Percentiles rank a stretch among this genome's conserved stretches.
Evolutionary conservation across 176 grass and related monocot genomes (phyloP).

Genomic region (Saccharum officinarum): DNA sequence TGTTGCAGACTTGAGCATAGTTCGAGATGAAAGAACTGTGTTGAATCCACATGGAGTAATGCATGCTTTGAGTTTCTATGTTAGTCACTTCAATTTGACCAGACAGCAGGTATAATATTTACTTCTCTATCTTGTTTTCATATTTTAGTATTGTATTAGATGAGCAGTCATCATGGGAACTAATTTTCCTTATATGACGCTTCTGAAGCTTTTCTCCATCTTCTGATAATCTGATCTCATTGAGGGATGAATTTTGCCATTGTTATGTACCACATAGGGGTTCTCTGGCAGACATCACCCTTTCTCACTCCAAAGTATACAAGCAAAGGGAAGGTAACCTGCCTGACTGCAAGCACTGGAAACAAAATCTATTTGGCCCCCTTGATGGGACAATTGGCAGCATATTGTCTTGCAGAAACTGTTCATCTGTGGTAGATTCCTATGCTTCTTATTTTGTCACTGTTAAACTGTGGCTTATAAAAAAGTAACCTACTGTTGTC

Average conservation of each 20-base stretch:
- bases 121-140: constrained; percentile 8
- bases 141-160: constrained; percentile 22
- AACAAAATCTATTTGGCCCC: constrained; percentile 76
- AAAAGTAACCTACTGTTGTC: neutral
- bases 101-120: constrained; percentile 83
- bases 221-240: constrained; percentile 79
- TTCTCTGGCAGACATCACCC: constrained; percentile 64
- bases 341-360: constrained; percentile 71
- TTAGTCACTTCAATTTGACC: constrained; percentile 79
- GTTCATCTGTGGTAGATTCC: constrained; percentile 80
- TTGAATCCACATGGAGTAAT: constrained; percentile 82
- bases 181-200: constrained; percentile 66
- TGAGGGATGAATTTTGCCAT: constrained; percentile 72
- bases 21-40: constrained; percentile 60
- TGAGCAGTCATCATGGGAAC: constrained; percentile 22
- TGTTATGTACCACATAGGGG: constrained; percentile 69
- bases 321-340: constrained; percentile 61
- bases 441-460: constrained; percentile 36
- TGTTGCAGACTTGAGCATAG: constrained; percentile 63
- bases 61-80: constrained; percentile 74
- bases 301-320: constrained; percentile 76
- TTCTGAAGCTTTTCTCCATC: constrained; percentile 88
- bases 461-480: constrained; percentile 28
- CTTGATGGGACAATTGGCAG: constrained; percentile 88
- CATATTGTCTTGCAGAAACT: constrained; percentile 88